Percentiles rank a stretch among this genome's conserved stretches.
Evolutionary conservation across 805 yeast genomes (phyloP).

Genomic region (Candida sanyiensis): DNA sequence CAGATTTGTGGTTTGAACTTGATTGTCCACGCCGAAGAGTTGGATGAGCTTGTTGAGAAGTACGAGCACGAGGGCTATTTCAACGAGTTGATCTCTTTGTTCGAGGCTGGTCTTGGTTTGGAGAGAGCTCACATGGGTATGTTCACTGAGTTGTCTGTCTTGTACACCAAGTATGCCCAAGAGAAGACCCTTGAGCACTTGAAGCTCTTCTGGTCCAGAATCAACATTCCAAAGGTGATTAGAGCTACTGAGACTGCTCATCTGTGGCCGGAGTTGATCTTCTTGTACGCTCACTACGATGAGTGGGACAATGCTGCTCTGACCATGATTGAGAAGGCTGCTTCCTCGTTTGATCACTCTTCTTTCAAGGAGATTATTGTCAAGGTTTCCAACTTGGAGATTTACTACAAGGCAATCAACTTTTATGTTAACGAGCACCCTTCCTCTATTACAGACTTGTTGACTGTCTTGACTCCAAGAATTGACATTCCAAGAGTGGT

Average conservation of each 20-base stretch:
- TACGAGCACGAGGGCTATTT: constrained; percentile 90
- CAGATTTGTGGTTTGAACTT: constrained; percentile 97
- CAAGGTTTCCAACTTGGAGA: constrained; percentile 93
- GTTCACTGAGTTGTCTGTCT: constrained; percentile 92
- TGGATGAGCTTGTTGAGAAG: constrained; percentile 79
- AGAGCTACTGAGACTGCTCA: constrained; percentile 92
- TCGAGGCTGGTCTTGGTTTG: constrained; percentile 91
- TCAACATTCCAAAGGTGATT: constrained; percentile 95
- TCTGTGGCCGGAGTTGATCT: constrained; percentile 92
- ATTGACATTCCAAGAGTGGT: constrained; percentile 93
- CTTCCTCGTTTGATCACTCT: constrained; percentile 87
- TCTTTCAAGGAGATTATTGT: constrained; percentile 93
- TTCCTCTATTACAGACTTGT: constrained; percentile 77
- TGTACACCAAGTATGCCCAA: constrained; percentile 88
- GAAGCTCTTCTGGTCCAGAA: constrained; percentile 96
- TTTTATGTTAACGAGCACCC: constrained; percentile 93
- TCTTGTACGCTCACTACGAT: constrained; percentile 95
- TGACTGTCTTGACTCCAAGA: constrained; percentile 80
- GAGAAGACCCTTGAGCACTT: constrained; percentile 91
- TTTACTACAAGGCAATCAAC: constrained; percentile 94
- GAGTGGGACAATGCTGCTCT: constrained; percentile 99
- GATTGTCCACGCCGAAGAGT: constrained; percentile 95
- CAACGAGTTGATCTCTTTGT: constrained; percentile 82
- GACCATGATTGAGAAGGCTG: constrained; percentile 92
- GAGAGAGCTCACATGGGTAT: constrained; percentile 99